Evolutionary conservation across 139 green algal genomes (phyloP), one percentile per base, ranked within the genome.

Genomic region (Volvox africanus): DNA sequence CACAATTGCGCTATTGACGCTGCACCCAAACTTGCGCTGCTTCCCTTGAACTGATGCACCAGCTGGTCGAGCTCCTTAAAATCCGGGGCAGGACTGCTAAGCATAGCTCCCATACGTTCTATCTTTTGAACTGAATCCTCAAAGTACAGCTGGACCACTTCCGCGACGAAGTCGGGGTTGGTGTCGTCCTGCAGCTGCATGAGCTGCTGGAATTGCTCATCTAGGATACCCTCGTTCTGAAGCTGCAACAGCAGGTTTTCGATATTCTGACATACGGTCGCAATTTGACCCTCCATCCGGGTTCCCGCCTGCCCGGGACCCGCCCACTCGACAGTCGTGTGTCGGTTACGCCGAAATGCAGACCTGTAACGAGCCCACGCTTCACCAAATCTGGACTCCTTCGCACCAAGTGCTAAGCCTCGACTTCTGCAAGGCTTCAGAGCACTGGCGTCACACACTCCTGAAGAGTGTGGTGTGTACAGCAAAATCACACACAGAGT

Each of bases 41-140:
- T 97, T 83, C 97, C 97, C 71, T 98, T 98, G 91, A 98, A 97
- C 94, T 98, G 97, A 91, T 98, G 97, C 84, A 92, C 89, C 5
- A 98, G 88, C 61, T 95, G 92, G 86, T 98, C 97, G 0, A 98
- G 87, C 69, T 97, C 94, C 30, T 92, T 91, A 82, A 94, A 97
- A 79, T 97, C 92, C 1, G 93, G 86, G 0, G 18, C 69, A 0
- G 61, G 67, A 1, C 69, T 69, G 24, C 50, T 83, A 32, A 97
- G 89, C 88, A 95, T 93, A 26, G 73, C 76, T 2, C 88, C 85
- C 22, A 97, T 93, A 22, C 93, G 93, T 0, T 97, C 93, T 16
- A 97, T 92, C 90, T 97, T 97, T 19, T 79, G 44, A 5, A 92
- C 93, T 0, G 92, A 94, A 89, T 98, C 97, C 69, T 97, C 92